Evolutionary conservation across 805 yeast species (phyloP), one percentile per base, ranked within the genome.

Genomic region (Wickerhamomyces rabaulensis): DNA sequence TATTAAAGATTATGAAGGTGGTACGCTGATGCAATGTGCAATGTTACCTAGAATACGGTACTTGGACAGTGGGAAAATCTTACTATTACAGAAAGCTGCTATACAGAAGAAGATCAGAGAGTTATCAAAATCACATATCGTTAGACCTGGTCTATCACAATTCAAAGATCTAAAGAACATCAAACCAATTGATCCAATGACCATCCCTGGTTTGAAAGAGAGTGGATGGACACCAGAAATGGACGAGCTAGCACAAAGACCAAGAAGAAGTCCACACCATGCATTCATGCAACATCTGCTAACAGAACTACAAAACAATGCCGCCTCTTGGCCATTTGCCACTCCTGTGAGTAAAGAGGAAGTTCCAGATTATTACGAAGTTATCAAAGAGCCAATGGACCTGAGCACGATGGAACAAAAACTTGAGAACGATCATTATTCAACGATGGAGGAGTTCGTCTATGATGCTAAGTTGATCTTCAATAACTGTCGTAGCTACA

Each of bases 181-280:
- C 46, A 73, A 68, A 60, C 78, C 76, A 42, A 62, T 87, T n/a
- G 90, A 89, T 58, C 96, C 98, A 6, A 71, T 82, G 71, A 70
- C 72, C 15, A 89, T 94, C 19, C 98, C 99, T 0, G 99, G 99
- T 0, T 72, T 94, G 42, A 75, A 78, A 53, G 98, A 91, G 63
- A 87, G 95, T 4, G 99, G 99, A 0, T 94, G 99, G 99, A 87
- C 95, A 27, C 94, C 92, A 33, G 99, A 92, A 64, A 91, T 94
- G 96, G 99, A 94, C 64, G 92, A 89, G 56, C 70, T 94, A 49
- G 98, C 98, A 0, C 92, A 95, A 59, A 79, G 89, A 60, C 98
- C 99, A 2, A 89, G 90, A 63, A 73, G 97, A 46, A 88, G 95
- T 2, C 96, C 97, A 9, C 97, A 94, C 68, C 87, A 87, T 68